Percentiles rank a stretch among this genome's conserved stretches.
Evolutionary conservation across 495 filamentous ascomycete genomes (phyloP).

Genomic region (Penicillium goetzii): DNA sequence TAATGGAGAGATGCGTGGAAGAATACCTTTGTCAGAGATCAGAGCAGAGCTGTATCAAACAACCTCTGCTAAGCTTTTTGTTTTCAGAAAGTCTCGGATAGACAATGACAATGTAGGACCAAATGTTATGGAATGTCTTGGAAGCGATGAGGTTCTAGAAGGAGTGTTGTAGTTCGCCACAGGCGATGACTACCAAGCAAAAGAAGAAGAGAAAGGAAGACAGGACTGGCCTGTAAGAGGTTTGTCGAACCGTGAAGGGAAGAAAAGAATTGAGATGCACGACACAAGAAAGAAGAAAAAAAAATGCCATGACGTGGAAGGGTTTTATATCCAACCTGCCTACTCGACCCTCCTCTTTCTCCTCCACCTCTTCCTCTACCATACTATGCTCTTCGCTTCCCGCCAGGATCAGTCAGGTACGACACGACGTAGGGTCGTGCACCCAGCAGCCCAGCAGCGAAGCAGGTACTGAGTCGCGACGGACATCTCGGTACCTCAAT

Average conservation of each 20-base stretch:
- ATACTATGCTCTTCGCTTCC: background rate
- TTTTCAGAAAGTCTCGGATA: background rate
- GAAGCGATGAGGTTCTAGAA: constrained; percentile 21
- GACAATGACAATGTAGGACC: constrained; percentile 6
- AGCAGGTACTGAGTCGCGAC: constrained; percentile 3
- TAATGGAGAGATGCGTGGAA: constrained; percentile 5
- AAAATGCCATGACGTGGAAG: constrained; percentile 21
- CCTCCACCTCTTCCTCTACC: background rate
- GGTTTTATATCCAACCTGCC: constrained; percentile 28
- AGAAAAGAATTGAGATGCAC: constrained; percentile 29
- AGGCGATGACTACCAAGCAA: constrained; percentile 37
- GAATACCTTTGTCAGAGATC: constrained; percentile 29
- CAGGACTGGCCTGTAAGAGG: constrained; percentile 42
- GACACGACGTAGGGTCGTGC: constrained; percentile 8
- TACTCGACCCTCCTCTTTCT: background rate
- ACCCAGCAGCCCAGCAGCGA: background rate
- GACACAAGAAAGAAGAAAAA: constrained; percentile 24
- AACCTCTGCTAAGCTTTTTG: constrained; percentile 14
- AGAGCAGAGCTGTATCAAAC: constrained; percentile 17
- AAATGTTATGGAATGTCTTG: constrained; percentile 10
- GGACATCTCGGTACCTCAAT: constrained; percentile 12
- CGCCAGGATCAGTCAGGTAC: constrained; percentile 6
- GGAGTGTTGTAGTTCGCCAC: constrained; percentile 43
- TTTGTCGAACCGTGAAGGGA: constrained; percentile 34
- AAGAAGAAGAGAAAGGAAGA: constrained; percentile 38